Conservation (phyloP, 495 filamentous ascomycete genomes). For the Penicillium parvum region DNA sequence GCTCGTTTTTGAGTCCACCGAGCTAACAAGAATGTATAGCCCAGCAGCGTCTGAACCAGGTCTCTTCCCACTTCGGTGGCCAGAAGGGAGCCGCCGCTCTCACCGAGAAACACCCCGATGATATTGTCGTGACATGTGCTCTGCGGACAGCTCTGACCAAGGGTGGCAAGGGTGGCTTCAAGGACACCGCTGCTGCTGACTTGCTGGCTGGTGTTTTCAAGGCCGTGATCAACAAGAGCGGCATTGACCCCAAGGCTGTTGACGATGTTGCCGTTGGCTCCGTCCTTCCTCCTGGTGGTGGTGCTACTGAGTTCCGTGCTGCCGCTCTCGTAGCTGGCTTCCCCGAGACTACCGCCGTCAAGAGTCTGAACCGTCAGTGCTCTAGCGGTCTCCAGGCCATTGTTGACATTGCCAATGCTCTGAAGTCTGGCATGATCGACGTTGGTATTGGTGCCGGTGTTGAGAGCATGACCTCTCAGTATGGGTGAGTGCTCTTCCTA, state of each 20-base stretch:
- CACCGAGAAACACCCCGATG: slow-evolving; percentile 61
- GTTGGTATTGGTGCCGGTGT: slow-evolving; percentile 92
- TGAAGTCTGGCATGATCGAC: slow-evolving; percentile 87
- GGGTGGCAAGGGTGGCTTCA: slow-evolving; percentile 89
- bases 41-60: slow-evolving; percentile 59
- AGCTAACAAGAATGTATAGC: slow-evolving; percentile 31
- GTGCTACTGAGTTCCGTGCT: slow-evolving; percentile 94
- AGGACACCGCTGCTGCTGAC: slow-evolving; percentile 85
- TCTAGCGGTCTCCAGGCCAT: slow-evolving; percentile 83
- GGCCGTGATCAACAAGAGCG: slow-evolving; percentile 74
- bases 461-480: slow-evolving; percentile 94
- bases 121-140: slow-evolving; percentile 87
- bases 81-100: slow-evolving; percentile 49
- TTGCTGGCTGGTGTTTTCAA: slow-evolving; percentile 80
- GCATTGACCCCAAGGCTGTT: slow-evolving; percentile 76
- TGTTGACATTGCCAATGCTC: slow-evolving; percentile 88
- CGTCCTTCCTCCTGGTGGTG: slow-evolving; percentile 87
- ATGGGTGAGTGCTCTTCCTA: slow-evolving; percentile 71
- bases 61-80: slow-evolving; percentile 56
- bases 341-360: slow-evolving; percentile 76
- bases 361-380: slow-evolving; percentile 87
- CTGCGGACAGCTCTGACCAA: slow-evolving; percentile 90
- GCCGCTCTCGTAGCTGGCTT: slow-evolving; percentile 90
- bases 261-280: slow-evolving; percentile 91
- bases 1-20: neutral